Base-by-base conservation (phyloP, 2,329 filamentous ascomycete genomes). In the Fusarium equiseti region DNA sequence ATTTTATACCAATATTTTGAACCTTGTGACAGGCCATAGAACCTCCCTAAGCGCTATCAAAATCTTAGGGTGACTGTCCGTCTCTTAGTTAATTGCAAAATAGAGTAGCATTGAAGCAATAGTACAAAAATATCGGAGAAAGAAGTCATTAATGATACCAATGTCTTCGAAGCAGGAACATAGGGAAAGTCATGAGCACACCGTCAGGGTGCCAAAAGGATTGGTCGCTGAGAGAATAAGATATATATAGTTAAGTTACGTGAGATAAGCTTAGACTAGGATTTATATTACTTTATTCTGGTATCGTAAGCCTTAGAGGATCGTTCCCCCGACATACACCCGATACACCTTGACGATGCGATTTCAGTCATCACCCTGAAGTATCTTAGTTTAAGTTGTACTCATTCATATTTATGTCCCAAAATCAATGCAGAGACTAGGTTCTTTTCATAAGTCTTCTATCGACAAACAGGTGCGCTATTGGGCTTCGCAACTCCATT, bases 401-500 rank as follows among this genome's bases (percentile, higher is more conserved):
- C 3, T 2, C 2, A 3, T n/a, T 38, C 18, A 4, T n/a, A 38
- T 35, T 18, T 35, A 5, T 35, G 16, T 5, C 18, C 15, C 16
- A 11, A 32, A n/a, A 6, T 0, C 35, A n/a, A 18, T 3, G 18
- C 5, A n/a, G 35, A 38, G 5, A 38, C 3, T 38, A 11, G 35
- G 6, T 18, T n/a, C 5, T 9, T 11, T 11, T 6, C 35, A 20
- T 7, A 8, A 8, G 6, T 11, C 16, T 8, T 7, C 16, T 65
- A 70, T 5, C 9, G 59, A 31, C 79, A 81, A 5, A 74, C 68
- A 7, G 80, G 79, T 8, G 27, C 48, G 1, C 54, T 69, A 3
- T 53, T 72, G 2, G 80, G 80, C 40, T 75, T 73, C 0, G 58
- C 63, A 4, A 75, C 79, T 1, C 40, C 42, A 20, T 72, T 73